These are phyloP conservation scores for Pascua guehoae DNA, from an alignment of 1,284 basidiomycete species.

Conservation along the genomic window DNA sequence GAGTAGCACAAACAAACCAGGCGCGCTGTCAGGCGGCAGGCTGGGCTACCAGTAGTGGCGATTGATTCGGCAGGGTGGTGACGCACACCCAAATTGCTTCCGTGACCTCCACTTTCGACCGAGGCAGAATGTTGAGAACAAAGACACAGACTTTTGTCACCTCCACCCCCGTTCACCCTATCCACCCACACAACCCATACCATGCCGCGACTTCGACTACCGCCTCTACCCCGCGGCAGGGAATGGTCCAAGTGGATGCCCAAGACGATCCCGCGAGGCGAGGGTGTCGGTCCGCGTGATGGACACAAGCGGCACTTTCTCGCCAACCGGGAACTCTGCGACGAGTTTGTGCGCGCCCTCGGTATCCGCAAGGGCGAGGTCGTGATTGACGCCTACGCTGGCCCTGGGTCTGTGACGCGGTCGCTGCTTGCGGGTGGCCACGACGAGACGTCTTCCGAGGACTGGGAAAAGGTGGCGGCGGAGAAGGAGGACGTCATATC, in stretches of 20 bases:
- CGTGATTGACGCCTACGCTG: conserved; percentile 35
- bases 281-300: conserved; percentile 4
- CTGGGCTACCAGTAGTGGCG: no score
- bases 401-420: conserved; percentile 31
- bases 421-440: conserved; percentile 32
- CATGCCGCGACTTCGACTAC: conserved; percentile 29
- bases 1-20: no score
- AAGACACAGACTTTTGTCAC: background rate
- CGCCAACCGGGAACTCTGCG: conserved; percentile 21
- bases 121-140: background rate
- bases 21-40: no score
- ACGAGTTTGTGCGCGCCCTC: conserved; percentile 37
- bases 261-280: background rate
- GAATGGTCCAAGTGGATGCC: conserved; percentile 16
- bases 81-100: background rate
- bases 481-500: conserved; percentile 3
- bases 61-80: no score
- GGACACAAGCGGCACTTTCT: conserved; percentile 20
- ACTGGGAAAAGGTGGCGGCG: conserved; percentile 13
- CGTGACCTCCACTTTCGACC: conserved; percentile 1
- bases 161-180: background rate
- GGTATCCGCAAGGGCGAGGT: conserved; percentile 32
- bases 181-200: background rate
- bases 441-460: conserved; percentile 12
- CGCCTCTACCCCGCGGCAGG: conserved; percentile 28